phyloP scores from a whole-genome alignment of 2,329 filamentous ascomycete genomes.

The Hirsutella minnesotensis region DNA sequence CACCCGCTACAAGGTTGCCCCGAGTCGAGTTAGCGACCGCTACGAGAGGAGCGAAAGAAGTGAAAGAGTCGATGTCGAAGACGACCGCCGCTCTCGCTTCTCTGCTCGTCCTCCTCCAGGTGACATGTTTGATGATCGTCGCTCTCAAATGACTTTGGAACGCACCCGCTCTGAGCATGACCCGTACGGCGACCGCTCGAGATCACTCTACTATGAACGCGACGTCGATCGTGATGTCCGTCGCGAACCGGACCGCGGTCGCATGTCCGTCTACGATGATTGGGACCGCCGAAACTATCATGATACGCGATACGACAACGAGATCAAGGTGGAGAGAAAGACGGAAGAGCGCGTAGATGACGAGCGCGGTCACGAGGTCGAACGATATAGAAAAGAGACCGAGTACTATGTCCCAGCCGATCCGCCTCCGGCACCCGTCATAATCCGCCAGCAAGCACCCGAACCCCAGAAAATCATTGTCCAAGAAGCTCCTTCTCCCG shows the following conservation, averaged over 20 bases:
- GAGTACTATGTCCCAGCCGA: conserved; percentile 47
- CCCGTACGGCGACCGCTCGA: conserved; percentile 23
- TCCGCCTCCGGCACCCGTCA: conserved; percentile 37
- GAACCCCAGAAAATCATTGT: conserved; percentile 50
- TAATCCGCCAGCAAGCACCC: conserved; percentile 42
- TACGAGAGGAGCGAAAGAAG: conserved; percentile 25
- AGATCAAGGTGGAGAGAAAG: conserved; percentile 42
- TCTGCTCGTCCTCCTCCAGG: conserved; percentile 26
- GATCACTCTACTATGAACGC: conserved; percentile 31
- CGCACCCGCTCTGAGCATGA: conserved; percentile 41
- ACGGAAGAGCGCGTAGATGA: conserved; percentile 38
- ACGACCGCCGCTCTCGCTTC: conserved; percentile 32
- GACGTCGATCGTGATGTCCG: conserved; percentile 26
- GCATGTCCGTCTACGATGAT: conserved; percentile 28
- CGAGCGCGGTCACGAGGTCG: conserved; percentile 34
- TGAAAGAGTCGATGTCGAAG: conserved; percentile 30
- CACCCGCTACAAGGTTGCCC: conserved; percentile 39
- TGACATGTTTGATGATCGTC: conserved; percentile 32
- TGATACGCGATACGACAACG: conserved; percentile 32
- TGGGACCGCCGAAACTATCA: conserved; percentile 29
- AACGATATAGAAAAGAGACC: conserved; percentile 49
- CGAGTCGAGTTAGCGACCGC: conserved; percentile 26
- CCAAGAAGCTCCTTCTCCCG: conserved; percentile 41
- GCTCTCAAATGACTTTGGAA: conserved; percentile 26
- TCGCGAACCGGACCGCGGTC: conserved; percentile 15